Conservation (phyloP, 257 asterid species). For the Linaria vulgaris region DNA sequence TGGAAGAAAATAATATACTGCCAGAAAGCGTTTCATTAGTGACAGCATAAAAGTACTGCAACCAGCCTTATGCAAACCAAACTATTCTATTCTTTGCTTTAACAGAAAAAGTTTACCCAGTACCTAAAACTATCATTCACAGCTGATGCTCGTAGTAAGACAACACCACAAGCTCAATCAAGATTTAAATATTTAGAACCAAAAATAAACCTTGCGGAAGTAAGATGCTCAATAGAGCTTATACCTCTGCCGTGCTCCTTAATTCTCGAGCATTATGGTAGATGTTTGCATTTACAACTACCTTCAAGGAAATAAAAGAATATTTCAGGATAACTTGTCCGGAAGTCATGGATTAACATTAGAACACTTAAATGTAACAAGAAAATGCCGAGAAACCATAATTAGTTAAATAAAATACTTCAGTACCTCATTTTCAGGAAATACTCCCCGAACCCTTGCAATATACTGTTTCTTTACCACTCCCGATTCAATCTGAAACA, state of each 20-base stretch:
- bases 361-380: neutral
- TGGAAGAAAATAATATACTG: neutral
- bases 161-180: neutral
- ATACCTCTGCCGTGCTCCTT: conserved; percentile 79
- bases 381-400: conserved; percentile 1
- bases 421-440: conserved; percentile 87
- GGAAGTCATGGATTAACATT: conserved; percentile 4
- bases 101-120: conserved; percentile 15
- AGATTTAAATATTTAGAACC: neutral
- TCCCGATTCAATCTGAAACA: conserved; percentile 82
- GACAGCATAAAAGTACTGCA: conserved; percentile 1
- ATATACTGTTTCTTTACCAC: conserved; percentile 77
- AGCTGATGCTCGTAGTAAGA: neutral
- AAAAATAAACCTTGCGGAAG: conserved; percentile 12
- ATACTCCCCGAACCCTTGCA: conserved; percentile 81
- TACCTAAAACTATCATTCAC: conserved; percentile 7
- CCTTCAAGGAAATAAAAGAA: conserved; percentile 46
- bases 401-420: conserved; percentile 1
- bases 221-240: conserved; percentile 1
- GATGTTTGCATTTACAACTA: conserved; percentile 71
- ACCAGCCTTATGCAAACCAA: neutral
- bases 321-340: conserved; percentile 8
- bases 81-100: conserved; percentile 1
- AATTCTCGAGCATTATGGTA: conserved; percentile 77
- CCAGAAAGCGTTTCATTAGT: conserved; percentile 5